phyloP scores from a whole-genome alignment of 208 protist genomes.

The Acanthamoeba sp. region DNA sequence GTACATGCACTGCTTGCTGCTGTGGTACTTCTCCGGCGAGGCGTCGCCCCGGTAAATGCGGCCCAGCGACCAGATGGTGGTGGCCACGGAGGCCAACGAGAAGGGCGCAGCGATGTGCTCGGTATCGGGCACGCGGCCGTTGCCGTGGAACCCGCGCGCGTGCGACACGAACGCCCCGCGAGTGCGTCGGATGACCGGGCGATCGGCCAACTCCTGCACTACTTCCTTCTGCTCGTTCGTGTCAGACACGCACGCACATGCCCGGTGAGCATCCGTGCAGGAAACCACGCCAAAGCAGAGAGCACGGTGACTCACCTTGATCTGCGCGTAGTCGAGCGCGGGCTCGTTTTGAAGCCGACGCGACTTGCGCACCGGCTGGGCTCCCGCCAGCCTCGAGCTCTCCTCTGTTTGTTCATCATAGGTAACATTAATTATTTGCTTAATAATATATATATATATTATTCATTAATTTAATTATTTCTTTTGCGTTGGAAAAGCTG shows the following conservation, averaged over 20 bases:
- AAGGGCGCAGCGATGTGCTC: slow-evolving; percentile 53
- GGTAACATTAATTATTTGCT: no score
- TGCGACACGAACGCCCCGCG: not conserved
- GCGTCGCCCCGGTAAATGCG: slow-evolving; percentile 38
- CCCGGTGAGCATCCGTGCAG: not conserved
- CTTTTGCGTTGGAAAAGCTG: no score
- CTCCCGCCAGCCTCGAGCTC: not conserved
- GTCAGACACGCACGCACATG: not conserved
- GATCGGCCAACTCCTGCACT: slow-evolving; percentile 13
- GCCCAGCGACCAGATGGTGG: slow-evolving; percentile 71
- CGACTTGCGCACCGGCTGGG: slow-evolving; percentile 43
- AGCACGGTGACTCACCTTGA: slow-evolving; percentile 2
- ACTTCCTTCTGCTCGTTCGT: slow-evolving; percentile 48
- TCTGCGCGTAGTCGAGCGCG: slow-evolving; percentile 31
- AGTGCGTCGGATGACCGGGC: not conserved
- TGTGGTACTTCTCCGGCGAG: slow-evolving; percentile 47
- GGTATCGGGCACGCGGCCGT: slow-evolving; percentile 45
- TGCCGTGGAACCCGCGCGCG: slow-evolving; percentile 36
- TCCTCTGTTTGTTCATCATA: not conserved
- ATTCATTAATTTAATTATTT: no score
- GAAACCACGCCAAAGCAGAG: not conserved
- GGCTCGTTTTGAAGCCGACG: slow-evolving; percentile 22
- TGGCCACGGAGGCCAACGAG: slow-evolving; percentile 25
- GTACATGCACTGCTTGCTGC: slow-evolving; percentile 73
- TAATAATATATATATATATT: no score